A percentile compares a stretch with the other conserved stretches of the same genome.
Evolutionary conservation across 2,329 filamentous ascomycete species (phyloP).

Genomic region (Dactylellina drechsleri): DNA sequence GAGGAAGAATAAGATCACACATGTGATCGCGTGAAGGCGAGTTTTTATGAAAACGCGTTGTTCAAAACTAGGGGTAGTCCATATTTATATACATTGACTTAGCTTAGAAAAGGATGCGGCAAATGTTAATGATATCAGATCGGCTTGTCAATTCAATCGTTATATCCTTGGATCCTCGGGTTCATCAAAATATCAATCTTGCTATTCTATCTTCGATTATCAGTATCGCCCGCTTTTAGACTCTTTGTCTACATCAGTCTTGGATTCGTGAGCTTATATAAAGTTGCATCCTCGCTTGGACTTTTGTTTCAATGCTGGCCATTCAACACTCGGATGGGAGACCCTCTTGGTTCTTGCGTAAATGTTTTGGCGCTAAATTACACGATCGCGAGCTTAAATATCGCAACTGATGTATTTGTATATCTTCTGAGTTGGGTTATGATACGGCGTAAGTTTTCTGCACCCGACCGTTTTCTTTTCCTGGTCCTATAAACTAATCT

Average conservation of each 20-base stretch:
- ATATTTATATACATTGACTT: no score
- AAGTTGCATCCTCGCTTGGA: constrained; percentile 31
- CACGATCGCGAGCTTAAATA: constrained; percentile 44
- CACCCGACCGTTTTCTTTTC: no score
- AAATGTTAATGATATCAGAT: constrained; percentile 5
- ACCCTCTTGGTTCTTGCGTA: constrained; percentile 23
- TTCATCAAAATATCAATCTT: constrained; percentile 51
- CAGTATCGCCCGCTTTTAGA: constrained; percentile 33
- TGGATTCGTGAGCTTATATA: constrained; percentile 32
- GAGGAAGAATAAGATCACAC: no score
- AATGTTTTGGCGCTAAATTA: constrained; percentile 42
- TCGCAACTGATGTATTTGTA: constrained; percentile 42
- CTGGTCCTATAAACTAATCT: constrained; percentile 26
- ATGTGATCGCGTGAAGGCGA: no score
- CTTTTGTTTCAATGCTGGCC: constrained; percentile 50
- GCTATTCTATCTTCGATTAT: constrained; percentile 40
- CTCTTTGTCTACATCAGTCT: constrained; percentile 35
- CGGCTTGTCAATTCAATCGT: constrained; percentile 23
- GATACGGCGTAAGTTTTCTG: constrained; percentile 22
- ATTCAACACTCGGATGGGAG: constrained; percentile 26
- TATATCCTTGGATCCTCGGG: constrained; percentile 46
- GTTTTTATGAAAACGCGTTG: no score
- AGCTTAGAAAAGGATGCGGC: background rate
- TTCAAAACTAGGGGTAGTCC: no score
- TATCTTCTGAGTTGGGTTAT: constrained; percentile 52